phyloP scores from a whole-genome alignment of 1,139 yeast genomes.

The Diutina sp. region DNA sequence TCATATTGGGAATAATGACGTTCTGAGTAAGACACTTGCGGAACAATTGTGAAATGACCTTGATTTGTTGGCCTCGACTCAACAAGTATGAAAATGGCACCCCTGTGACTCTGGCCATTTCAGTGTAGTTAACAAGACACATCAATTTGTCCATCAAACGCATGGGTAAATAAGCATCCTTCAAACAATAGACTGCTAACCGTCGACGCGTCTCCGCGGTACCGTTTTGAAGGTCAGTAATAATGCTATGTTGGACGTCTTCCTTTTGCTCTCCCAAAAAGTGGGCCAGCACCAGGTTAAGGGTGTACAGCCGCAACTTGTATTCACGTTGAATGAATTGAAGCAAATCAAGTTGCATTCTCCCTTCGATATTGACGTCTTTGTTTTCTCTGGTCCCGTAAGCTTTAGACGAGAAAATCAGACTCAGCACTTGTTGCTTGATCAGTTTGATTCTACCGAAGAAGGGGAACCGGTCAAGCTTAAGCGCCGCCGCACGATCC shows the following conservation, averaged over 20 bases:
- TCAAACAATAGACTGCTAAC: slow-evolving; percentile 91
- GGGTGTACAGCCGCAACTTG: slow-evolving; percentile 84
- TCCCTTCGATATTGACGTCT: slow-evolving; percentile 84
- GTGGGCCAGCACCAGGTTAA: slow-evolving; percentile 92
- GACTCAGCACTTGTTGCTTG: slow-evolving; percentile 67
- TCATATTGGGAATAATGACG: slow-evolving; percentile 83
- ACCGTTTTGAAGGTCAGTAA: slow-evolving; percentile 90
- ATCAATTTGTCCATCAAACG: slow-evolving; percentile 81
- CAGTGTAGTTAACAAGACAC: slow-evolving; percentile 95
- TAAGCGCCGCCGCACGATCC: slow-evolving; percentile 73
- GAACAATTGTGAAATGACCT: slow-evolving; percentile 88
- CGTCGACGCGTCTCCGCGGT: slow-evolving; percentile 86
- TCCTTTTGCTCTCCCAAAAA: slow-evolving; percentile 94
- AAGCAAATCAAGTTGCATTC: slow-evolving; percentile 87
- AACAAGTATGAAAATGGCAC: slow-evolving; percentile 88
- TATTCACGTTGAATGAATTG: slow-evolving; percentile 93
- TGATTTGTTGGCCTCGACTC: slow-evolving; percentile 93
- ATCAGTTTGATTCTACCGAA: slow-evolving; percentile 66
- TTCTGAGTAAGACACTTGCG: slow-evolving; percentile 81
- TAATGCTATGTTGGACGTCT: slow-evolving; percentile 94
- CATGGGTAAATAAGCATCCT: slow-evolving; percentile 88
- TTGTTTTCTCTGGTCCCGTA: slow-evolving; percentile 94
- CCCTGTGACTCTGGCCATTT: slow-evolving; percentile 99
- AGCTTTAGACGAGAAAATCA: slow-evolving; percentile 87
- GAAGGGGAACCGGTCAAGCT: slow-evolving; percentile 60